Evolutionary conservation across 805 yeast species (phyloP), one percentile per base, ranked within the genome.

Genomic region (Metschnikowia gelsemii): DNA sequence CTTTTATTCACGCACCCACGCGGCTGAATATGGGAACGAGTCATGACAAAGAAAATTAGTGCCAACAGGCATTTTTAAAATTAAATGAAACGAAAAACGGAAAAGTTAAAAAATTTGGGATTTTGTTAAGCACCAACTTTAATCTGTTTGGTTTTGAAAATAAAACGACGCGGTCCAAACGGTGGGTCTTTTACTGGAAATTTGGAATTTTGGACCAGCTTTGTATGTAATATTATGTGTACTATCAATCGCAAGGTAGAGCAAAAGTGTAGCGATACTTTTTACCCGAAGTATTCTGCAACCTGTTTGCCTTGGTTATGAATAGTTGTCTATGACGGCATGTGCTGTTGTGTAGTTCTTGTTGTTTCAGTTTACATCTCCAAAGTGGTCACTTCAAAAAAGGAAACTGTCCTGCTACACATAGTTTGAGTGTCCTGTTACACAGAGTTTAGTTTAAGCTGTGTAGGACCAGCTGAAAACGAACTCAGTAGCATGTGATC

Each of bases 161-260:
- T 14, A 7, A 32, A 21, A 18, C 14, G 13, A 20, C 21, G 21
- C 23, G 27, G 14, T 5, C 20, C 12, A 11, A 18, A 16, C 17
- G 13, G 26, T 37, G 22, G 27, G 18, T 30, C 24, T 34, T 23
- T 29, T n/a, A n/a, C n/a, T n/a, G n/a, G n/a, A n/a, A n/a, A n/a
- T n/a, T n/a, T n/a, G n/a, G n/a, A n/a, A n/a, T n/a, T 37, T 30
- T 12, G 20, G 18, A 5, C 23, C 29, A 3, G 25, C 34, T 29
- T 22, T 37, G 35, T 37, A 30, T 37, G 40, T 30, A 37, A 30
- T 29, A 37, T 22, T 37, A 37, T 24, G 40, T 37, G 35, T 30
- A 37, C 26, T 37, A 37, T 37, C 27, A 17, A 18, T 19, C 22
- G 12, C 27, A 29, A 22, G 40, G 35, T 32, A 12, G 26, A 7